A percentile compares a stretch with the other conserved stretches of the same genome.
These are phyloP conservation scores for Hanseniaspora thailandica DNA, from an alignment of 805 yeast genomes.

Conservation along the genomic window DNA sequence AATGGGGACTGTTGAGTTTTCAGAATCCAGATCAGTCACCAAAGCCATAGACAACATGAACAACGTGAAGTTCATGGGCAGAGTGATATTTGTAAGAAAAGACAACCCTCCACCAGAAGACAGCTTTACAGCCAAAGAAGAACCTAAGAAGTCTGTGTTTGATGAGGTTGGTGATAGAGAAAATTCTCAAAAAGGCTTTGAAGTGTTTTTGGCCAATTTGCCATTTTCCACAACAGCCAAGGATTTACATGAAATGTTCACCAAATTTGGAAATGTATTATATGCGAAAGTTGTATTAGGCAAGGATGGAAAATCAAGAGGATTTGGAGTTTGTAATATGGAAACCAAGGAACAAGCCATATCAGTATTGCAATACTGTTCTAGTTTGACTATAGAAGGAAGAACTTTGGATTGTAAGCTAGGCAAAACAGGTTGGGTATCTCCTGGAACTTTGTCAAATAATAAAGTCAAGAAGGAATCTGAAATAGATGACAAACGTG, in stretches of 20 bases:
- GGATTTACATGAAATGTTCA: constrained; percentile 72
- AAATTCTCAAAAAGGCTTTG: constrained; percentile 27
- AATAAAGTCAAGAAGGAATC: background rate
- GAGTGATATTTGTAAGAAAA: constrained; percentile 80
- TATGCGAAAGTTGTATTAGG: constrained; percentile 70
- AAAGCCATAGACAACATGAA: constrained; percentile 61
- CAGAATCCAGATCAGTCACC: constrained; percentile 49
- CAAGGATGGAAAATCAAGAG: constrained; percentile 65
- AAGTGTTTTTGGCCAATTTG: constrained; percentile 67
- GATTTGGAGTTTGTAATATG: constrained; percentile 73
- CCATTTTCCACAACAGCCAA: constrained; percentile 80
- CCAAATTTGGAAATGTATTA: constrained; percentile 61
- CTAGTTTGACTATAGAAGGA: constrained; percentile 64
- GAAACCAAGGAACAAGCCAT: constrained; percentile 54
- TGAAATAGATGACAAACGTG: background rate
- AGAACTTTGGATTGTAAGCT: constrained; percentile 69
- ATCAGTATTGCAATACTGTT: constrained; percentile 55
- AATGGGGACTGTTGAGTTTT: constrained; percentile 83
- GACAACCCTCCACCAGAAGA: constrained; percentile 70
- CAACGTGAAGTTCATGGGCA: constrained; percentile 52
- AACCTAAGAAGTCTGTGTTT: constrained; percentile 14
- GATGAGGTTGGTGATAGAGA: constrained; percentile 10
- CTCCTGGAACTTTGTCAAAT: background rate
- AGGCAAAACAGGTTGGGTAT: constrained; percentile 35
- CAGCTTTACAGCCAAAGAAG: constrained; percentile 14